Percentiles rank a stretch among this genome's conserved stretches.
Evolutionary conservation across 208 protist genomes (phyloP).

Genomic region (Acanthamoeba rhysodes): DNA sequence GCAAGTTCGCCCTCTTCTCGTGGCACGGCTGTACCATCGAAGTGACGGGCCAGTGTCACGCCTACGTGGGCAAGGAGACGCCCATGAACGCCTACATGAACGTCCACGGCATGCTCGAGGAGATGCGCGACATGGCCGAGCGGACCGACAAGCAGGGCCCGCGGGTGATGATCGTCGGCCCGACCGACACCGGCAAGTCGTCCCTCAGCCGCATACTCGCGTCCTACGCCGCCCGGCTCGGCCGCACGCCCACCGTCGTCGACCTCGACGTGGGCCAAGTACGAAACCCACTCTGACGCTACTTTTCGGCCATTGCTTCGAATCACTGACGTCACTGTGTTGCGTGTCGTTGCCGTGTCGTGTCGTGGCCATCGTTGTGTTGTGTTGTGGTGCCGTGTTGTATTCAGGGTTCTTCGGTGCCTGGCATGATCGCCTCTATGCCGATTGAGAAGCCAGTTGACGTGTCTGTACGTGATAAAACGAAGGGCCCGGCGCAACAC

Average conservation of each 20-base stretch:
- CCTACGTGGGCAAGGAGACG: conserved; percentile 75
- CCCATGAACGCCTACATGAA: conserved; percentile 74
- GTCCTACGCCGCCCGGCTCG: conserved; percentile 79
- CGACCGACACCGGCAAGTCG: conserved; percentile 87
- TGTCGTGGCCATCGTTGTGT: background rate
- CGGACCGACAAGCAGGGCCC: conserved; percentile 37
- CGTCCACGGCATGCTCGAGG: conserved; percentile 68
- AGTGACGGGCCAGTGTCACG: conserved; percentile 39
- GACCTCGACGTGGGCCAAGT: conserved; percentile 87
- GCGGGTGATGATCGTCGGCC: conserved; percentile 85
- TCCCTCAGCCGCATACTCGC: conserved; percentile 82
- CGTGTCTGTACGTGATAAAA: conserved; percentile 42
- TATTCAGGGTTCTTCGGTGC: conserved; percentile 75
- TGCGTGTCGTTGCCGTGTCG: background rate
- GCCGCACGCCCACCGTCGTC: conserved; percentile 77
- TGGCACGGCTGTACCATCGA: conserved; percentile 84
- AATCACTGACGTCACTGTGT: background rate
- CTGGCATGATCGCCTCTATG: conserved; percentile 84
- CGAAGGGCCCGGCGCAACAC: too few relatives aligned
- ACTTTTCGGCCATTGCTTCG: background rate
- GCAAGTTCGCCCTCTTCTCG: conserved; percentile 82
- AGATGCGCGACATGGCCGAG: conserved; percentile 51
- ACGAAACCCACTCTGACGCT: conserved; percentile 21
- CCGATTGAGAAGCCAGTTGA: conserved; percentile 82
- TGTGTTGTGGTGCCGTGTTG: background rate